These are phyloP conservation scores for Penicillium janthinellum DNA, from an alignment of 2,329 filamentous ascomycete species.

Conservation along the genomic window DNA sequence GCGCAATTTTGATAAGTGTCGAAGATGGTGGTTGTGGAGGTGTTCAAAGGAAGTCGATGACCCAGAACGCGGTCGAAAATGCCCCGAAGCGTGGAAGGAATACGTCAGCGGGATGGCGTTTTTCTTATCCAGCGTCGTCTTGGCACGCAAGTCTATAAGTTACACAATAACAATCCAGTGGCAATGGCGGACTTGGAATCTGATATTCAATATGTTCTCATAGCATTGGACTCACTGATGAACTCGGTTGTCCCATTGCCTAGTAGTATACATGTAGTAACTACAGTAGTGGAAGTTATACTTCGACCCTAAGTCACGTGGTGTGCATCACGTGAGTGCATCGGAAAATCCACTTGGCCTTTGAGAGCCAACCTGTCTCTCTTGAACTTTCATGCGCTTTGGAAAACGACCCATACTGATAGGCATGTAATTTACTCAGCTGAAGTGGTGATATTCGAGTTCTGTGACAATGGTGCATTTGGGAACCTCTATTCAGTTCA, in stretches of 20 bases:
- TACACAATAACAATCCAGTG: background rate
- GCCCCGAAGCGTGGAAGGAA: background rate
- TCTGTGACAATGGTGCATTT: background rate
- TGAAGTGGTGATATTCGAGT: background rate
- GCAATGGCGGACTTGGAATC: background rate
- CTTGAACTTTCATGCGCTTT: background rate
- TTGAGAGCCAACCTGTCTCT: background rate
- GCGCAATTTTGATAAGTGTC: background rate
- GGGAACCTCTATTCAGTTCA: background rate
- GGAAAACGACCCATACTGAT: background rate
- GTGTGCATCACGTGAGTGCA: background rate
- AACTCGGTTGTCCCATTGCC: too few relatives aligned
- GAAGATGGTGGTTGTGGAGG: background rate
- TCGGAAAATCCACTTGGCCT: background rate
- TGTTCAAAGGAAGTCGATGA: background rate
- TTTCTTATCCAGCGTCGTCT: background rate
- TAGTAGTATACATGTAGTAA: too few relatives aligned
- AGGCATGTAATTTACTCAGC: too few relatives aligned
- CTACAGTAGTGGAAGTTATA: too few relatives aligned
- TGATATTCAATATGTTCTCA: too few relatives aligned
- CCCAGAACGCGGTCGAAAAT: constrained; percentile 6
- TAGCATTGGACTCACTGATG: too few relatives aligned
- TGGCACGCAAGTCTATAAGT: background rate
- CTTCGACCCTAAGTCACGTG: too few relatives aligned
- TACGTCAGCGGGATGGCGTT: constrained; percentile 9